Conservation (phyloP, 805 yeast genomes). For the Candida loeiensis region DNA sequence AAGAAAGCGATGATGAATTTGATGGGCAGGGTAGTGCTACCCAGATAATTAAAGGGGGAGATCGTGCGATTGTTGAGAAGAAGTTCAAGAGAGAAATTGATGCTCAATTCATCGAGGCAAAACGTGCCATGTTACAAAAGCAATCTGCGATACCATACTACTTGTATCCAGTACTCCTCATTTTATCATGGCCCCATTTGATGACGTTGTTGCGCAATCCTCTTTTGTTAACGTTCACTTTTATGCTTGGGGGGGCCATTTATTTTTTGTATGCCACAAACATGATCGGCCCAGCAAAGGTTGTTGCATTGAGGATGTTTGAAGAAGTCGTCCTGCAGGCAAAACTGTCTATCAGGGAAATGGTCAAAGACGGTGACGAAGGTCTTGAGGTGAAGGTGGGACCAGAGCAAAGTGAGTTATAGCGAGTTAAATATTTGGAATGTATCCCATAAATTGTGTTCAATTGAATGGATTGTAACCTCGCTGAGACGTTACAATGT, state of each 20-base stretch:
- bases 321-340: constrained; percentile 55
- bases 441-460: neutral
- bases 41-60: constrained; percentile 53
- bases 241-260: constrained; percentile 56
- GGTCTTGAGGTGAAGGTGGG: constrained; percentile 10
- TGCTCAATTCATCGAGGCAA: constrained; percentile 79
- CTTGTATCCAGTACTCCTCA: constrained; percentile 66
- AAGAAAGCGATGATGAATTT: constrained; percentile 22
- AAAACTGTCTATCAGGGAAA: constrained; percentile 57
- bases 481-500: neutral
- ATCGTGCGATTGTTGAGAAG: constrained; percentile 52
- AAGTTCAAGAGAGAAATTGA: constrained; percentile 75
- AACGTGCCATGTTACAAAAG: constrained; percentile 75
- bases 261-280: constrained; percentile 69
- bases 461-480: neutral
- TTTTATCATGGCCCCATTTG: constrained; percentile 94
- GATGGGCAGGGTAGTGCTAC: constrained; percentile 42
- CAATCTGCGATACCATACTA: constrained; percentile 80
- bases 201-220: constrained; percentile 87
- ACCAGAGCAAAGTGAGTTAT: neutral
- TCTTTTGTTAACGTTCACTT: constrained; percentile 59
- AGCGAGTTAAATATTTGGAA: neutral
- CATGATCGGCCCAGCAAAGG: constrained; percentile 70
- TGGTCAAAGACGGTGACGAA: constrained; percentile 48
- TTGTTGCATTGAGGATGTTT: constrained; percentile 53